A percentile compares a stretch with the other conserved stretches of the same genome.
Evolutionary conservation across 164 flowering plant genomes (phyloP).

Genomic region (Magnolia kwangsiensis): DNA sequence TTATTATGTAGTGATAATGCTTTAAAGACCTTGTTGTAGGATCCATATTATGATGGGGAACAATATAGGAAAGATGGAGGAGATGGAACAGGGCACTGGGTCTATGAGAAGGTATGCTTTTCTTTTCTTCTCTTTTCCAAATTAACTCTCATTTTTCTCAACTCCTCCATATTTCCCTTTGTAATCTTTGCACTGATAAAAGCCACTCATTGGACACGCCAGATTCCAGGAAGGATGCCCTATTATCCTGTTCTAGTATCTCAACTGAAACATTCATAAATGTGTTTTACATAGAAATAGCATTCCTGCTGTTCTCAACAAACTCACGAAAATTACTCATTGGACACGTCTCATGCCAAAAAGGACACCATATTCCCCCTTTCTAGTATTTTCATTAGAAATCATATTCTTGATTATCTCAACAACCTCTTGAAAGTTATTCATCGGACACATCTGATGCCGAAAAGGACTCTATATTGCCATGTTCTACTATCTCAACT

Average conservation of each 20-base stretch:
- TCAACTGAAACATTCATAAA: too few relatives aligned
- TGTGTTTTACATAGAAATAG: too few relatives aligned
- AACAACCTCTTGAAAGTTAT: too few relatives aligned
- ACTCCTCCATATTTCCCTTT: too few relatives aligned
- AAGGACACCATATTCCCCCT: background rate
- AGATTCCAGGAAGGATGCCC: too few relatives aligned
- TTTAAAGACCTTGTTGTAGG: conserved; percentile 31
- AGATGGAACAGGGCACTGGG: conserved; percentile 90
- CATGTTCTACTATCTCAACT: background rate
- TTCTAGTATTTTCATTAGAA: background rate
- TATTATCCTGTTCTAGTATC: too few relatives aligned
- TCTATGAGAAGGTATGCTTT: conserved; percentile 69
- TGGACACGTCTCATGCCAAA: background rate
- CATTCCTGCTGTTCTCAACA: too few relatives aligned
- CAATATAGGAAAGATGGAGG: conserved; percentile 83
- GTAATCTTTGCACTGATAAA: background rate
- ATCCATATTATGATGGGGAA: conserved; percentile 83
- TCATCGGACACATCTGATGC: background rate
- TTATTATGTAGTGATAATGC: background rate
- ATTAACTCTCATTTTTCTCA: background rate
- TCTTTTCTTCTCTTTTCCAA: background rate
- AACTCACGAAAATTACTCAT: too few relatives aligned
- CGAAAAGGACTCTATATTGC: too few relatives aligned
- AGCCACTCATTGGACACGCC: too few relatives aligned
- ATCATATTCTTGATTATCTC: too few relatives aligned